phyloP scores from a whole-genome alignment of 805 yeast genomes.

The Saccharomycopsis schoenii region DNA sequence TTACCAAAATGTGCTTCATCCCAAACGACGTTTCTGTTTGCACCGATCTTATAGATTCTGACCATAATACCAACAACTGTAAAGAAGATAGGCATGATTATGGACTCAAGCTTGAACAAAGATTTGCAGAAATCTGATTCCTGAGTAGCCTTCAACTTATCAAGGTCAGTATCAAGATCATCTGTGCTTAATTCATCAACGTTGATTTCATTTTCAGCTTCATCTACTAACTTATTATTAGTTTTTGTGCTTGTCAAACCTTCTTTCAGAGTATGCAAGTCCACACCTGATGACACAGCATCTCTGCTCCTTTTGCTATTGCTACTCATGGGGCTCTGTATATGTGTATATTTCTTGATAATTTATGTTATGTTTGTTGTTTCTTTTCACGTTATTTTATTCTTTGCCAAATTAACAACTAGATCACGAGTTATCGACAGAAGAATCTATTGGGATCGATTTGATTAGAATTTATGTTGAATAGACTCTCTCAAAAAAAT shows the following conservation, averaged over 20 bases:
- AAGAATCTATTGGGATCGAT: too few relatives aligned
- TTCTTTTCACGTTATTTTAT: background rate
- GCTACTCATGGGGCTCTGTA: background rate
- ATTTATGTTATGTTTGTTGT: background rate
- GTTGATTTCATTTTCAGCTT: background rate
- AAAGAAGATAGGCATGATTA: conserved; percentile 51
- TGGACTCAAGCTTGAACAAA: conserved; percentile 16
- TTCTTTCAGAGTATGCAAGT: conserved; percentile 1
- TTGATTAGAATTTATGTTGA: too few relatives aligned
- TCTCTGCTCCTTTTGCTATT: background rate
- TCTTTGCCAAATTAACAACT: too few relatives aligned
- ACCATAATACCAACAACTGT: conserved; percentile 62
- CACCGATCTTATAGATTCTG: conserved; percentile 66
- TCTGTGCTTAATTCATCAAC: background rate
- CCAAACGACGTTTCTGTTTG: conserved; percentile 79
- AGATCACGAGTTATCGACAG: too few relatives aligned
- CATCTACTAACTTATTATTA: background rate
- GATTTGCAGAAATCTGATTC: conserved; percentile 5
- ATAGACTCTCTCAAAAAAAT: too few relatives aligned
- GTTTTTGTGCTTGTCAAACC: background rate
- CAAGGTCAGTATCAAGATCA: conserved; percentile 8
- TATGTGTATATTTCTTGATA: background rate
- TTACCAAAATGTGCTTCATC: conserved; percentile 98
- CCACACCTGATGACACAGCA: background rate
- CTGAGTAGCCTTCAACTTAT: conserved; percentile 9